Evolutionary conservation across 129 eudicot genomes (phyloP).

Genomic region (Escallonia herrerae): DNA sequence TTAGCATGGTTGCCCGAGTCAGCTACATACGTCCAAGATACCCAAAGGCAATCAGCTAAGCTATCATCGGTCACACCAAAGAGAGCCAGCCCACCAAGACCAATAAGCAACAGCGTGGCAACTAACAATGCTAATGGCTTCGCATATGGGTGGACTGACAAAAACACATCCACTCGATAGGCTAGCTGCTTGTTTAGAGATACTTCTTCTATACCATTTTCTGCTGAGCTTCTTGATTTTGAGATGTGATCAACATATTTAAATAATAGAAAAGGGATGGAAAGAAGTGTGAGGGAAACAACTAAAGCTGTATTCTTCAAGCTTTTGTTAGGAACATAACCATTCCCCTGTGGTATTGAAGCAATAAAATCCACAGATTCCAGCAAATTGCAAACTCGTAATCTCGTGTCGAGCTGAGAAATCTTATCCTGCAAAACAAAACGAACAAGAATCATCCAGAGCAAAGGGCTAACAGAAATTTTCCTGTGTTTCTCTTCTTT

Average conservation of each 20-base stretch:
- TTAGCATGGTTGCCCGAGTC: slow-evolving; percentile 74
- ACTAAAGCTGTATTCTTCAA: slow-evolving; percentile 52
- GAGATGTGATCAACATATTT: slow-evolving; percentile 66
- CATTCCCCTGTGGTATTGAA: slow-evolving; percentile 18
- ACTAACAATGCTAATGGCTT: slow-evolving; percentile 74
- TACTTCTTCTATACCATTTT: slow-evolving; percentile 51
- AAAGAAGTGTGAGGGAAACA: slow-evolving; percentile 49
- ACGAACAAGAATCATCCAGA: background rate
- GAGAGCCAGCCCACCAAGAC: slow-evolving; percentile 80
- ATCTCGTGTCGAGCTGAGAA: slow-evolving; percentile 41
- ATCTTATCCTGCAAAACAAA: slow-evolving; percentile 49
- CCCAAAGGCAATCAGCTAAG: slow-evolving; percentile 77
- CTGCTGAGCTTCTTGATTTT: slow-evolving; percentile 39
- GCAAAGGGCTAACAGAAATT: background rate
- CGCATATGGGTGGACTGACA: slow-evolving; percentile 71
- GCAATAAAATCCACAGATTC: slow-evolving; percentile 30
- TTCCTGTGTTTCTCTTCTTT: too few species aligned
- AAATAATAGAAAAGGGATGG: slow-evolving; percentile 56
- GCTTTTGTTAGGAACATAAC: slow-evolving; percentile 28
- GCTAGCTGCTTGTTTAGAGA: slow-evolving; percentile 75
- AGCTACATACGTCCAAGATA: slow-evolving; percentile 86
- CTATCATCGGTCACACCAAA: slow-evolving; percentile 78
- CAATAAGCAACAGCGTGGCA: slow-evolving; percentile 66
- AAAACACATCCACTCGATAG: slow-evolving; percentile 62
- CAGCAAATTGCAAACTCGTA: slow-evolving; percentile 38